phyloP scores from a whole-genome alignment of 495 filamentous ascomycete species.

The Pseudomonodictys pantanalensis region DNA sequence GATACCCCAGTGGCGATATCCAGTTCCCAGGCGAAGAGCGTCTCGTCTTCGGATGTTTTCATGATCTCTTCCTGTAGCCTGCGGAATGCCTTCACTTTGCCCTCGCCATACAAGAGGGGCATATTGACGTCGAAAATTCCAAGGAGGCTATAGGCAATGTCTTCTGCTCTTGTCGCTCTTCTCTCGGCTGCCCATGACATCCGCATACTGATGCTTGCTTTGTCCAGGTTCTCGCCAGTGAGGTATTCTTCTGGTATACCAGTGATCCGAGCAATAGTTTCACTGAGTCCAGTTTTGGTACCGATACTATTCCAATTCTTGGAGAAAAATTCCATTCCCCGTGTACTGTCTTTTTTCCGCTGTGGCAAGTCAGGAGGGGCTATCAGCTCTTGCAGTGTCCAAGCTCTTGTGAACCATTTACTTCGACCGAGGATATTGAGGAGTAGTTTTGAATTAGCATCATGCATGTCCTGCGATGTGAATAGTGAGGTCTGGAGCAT shows the following conservation, averaged over 20 bases:
- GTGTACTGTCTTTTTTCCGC: too few species aligned
- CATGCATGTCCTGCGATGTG: background rate
- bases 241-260: background rate
- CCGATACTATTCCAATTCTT: background rate
- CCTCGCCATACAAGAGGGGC: constrained; percentile 21
- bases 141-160: constrained; percentile 16
- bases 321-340: background rate
- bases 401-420: constrained; percentile 1
- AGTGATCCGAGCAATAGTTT: background rate
- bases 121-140: constrained; percentile 20
- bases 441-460: background rate
- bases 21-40: background rate
- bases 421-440: background rate
- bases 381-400: constrained; percentile 6
- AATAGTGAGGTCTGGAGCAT: background rate
- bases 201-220: background rate
- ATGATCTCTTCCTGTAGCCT: constrained; percentile 12
- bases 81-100: constrained; percentile 10
- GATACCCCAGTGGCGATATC: background rate
- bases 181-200: constrained; percentile 4
- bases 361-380: background rate
- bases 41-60: background rate
- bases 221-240: background rate
- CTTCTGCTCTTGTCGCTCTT: constrained; percentile 7
- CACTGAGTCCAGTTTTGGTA: background rate